Evolutionary conservation across 176 grass and related monocot genomes (phyloP).

Genomic region (Paspalum vaginatum): DNA sequence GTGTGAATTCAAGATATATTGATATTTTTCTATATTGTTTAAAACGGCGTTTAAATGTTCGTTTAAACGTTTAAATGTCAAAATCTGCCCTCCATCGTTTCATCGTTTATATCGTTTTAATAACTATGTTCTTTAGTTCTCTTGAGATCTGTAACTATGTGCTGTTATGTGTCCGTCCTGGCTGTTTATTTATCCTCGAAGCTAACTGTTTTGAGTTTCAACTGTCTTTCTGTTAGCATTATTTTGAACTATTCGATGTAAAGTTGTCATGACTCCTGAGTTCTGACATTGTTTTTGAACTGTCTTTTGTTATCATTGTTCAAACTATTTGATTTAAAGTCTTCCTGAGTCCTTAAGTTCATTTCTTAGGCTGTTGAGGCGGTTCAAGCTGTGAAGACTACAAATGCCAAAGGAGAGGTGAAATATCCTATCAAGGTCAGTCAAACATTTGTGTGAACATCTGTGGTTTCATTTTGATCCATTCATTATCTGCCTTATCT

Average conservation of each 20-base stretch:
- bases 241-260: background rate
- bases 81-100: too few relatives aligned
- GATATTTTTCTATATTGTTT: too few relatives aligned
- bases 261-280: background rate
- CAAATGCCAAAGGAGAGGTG: slow-evolving; percentile 75
- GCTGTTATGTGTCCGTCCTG: background rate
- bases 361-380: slow-evolving; percentile 84
- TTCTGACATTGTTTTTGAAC: background rate
- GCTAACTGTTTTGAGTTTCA: background rate
- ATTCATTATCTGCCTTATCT: background rate
- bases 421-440: slow-evolving; percentile 98
- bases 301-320: background rate
- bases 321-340: slow-evolving; percentile 1
- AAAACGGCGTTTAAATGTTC: too few relatives aligned
- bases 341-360: slow-evolving; percentile 15
- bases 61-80: too few relatives aligned
- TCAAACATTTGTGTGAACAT: background rate
- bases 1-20: too few relatives aligned
- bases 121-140: background rate
- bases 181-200: background rate
- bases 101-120: too few relatives aligned
- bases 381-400: slow-evolving; percentile 91
- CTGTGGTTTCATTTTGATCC: background rate
- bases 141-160: background rate
- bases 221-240: background rate